A percentile compares a stretch with the other conserved stretches of the same genome.
Conservation (phyloP, 1,284 basidiomycete genomes). For the Pterulicium gracile region DNA sequence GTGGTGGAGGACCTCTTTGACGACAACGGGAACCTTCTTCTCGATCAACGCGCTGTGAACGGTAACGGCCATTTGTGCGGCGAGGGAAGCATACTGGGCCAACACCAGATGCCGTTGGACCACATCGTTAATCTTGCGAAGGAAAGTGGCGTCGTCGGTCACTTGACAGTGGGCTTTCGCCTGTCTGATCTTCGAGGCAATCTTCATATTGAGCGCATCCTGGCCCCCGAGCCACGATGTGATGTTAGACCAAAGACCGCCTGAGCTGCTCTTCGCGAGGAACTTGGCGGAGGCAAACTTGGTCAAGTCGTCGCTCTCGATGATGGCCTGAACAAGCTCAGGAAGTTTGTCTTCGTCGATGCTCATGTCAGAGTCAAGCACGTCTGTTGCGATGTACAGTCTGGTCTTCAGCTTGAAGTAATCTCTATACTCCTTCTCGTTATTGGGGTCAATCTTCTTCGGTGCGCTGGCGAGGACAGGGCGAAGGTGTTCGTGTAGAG, state of each 20-base stretch:
- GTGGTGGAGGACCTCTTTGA: not conserved
- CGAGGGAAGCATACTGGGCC: not conserved
- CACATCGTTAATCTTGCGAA: not conserved
- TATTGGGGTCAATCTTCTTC: no score
- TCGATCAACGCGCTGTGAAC: slow-evolving; percentile 10
- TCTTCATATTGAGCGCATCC: no score
- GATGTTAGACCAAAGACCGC: no score
- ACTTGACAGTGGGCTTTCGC: not conserved
- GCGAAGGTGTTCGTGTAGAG: no score
- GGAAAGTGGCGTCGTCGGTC: not conserved
- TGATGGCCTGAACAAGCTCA: not conserved
- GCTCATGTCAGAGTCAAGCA: not conserved
- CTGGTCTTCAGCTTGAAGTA: not conserved
- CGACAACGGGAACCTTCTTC: not conserved
- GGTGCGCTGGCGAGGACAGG: no score
- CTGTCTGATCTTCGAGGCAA: not conserved
- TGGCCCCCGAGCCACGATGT: no score
- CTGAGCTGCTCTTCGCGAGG: no score
- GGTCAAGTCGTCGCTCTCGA: not conserved
- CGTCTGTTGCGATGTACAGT: not conserved
- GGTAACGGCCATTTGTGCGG: slow-evolving; percentile 16
- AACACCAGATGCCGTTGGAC: not conserved
- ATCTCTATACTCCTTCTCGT: no score
- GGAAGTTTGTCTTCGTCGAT: not conserved
- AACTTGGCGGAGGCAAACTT: no score